Evolutionary conservation across 768 basidiomycete species (phyloP).

Genomic region (Hypsizygus marmoreus): DNA sequence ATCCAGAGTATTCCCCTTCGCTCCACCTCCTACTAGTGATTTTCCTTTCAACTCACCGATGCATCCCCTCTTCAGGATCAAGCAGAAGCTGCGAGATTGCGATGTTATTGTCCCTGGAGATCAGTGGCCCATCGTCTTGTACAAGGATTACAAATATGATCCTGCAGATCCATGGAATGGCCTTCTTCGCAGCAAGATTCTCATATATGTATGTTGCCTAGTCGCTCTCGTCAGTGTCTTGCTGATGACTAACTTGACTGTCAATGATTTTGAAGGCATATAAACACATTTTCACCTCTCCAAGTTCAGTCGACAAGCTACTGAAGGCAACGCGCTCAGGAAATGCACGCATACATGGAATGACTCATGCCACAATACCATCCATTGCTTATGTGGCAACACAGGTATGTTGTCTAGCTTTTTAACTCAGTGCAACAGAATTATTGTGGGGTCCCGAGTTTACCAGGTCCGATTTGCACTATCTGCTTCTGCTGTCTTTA

Average conservation of each 20-base stretch:
- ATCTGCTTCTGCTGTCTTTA: constrained; percentile 17
- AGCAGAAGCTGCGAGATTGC: not conserved
- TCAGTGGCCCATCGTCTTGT: not conserved
- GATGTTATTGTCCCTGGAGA: not conserved
- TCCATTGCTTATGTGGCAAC: constrained; percentile 16
- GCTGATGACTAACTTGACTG: no score
- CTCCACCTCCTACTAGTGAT: no score
- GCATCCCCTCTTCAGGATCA: not conserved
- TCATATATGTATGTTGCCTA: not conserved
- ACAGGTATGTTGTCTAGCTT: no score
- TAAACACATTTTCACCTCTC: not conserved
- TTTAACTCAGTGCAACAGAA: not conserved
- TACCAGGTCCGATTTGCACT: constrained; percentile 20
- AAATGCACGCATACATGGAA: no score
- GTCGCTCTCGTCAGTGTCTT: not conserved
- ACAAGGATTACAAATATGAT: not conserved
- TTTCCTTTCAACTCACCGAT: not conserved
- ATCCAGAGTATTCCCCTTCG: not conserved
- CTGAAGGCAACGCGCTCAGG: no score
- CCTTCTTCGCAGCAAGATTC: not conserved
- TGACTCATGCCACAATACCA: no score
- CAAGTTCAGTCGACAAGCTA: not conserved
- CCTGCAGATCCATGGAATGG: constrained; percentile 1
- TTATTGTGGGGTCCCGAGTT: not conserved
- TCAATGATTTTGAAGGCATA: no score